Conservation (phyloP, 2,329 filamentous ascomycete species). For the Sclerotinia minor region DNA sequence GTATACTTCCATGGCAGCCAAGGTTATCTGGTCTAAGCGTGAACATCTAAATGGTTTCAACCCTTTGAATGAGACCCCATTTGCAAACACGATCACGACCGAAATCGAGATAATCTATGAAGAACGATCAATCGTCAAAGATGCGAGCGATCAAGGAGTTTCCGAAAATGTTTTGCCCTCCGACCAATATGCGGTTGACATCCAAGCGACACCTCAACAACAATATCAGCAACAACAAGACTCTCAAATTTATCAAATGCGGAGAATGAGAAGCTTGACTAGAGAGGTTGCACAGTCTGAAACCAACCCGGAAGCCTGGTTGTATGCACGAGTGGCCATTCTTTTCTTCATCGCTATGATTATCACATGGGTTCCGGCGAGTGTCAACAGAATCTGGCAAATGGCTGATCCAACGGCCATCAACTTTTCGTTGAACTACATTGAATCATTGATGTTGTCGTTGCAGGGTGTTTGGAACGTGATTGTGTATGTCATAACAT, state of each 20-base stretch:
- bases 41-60: constrained; percentile 59
- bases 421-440: constrained; percentile 26
- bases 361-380: constrained; percentile 58
- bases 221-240: constrained; percentile 3
- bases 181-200: constrained; percentile 6
- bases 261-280: constrained; percentile 22
- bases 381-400: constrained; percentile 25
- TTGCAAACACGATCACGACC: constrained; percentile 30
- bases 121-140: constrained; percentile 26
- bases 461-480: constrained; percentile 81
- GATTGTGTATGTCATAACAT: constrained; percentile 70
- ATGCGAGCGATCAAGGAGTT: constrained; percentile 28
- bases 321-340: constrained; percentile 66
- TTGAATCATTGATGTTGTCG: constrained; percentile 24
- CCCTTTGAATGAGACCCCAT: constrained; percentile 50
- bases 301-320: constrained; percentile 55
- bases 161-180: constrained; percentile 21
- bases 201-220: constrained; percentile 28
- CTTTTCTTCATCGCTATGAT: constrained; percentile 69
- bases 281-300: constrained; percentile 11
- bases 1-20: constrained; percentile 64
- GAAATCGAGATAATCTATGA: constrained; percentile 52
- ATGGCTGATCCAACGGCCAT: constrained; percentile 14
- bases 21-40: constrained; percentile 62
- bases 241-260: constrained; percentile 1